phyloP scores from a whole-genome alignment of 2,329 filamentous ascomycete genomes.

The Scedosporium aurantiacum region DNA sequence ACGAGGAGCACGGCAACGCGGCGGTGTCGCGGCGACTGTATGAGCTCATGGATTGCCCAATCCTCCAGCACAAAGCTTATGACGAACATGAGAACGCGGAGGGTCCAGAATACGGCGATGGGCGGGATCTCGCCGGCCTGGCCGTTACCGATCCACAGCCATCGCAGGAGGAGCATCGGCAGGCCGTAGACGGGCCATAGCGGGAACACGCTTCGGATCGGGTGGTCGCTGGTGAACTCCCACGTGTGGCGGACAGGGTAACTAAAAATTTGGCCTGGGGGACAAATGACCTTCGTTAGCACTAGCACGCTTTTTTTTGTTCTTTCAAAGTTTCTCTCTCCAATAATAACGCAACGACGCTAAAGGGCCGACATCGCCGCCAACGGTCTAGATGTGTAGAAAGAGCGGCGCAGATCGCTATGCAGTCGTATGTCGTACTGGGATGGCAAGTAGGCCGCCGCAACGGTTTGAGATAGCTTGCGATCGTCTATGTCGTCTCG shows the following conservation, averaged over 20 bases:
- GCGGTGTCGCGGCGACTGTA: constrained; percentile 62
- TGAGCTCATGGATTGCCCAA: constrained; percentile 90
- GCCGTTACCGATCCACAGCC: constrained; percentile 81
- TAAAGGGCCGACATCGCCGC: neutral
- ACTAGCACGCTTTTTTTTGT: neutral
- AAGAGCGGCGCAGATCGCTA: neutral
- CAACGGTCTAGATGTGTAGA: neutral
- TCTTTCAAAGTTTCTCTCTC: neutral
- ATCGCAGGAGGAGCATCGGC: constrained; percentile 85
- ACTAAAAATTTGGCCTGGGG: constrained; percentile 74
- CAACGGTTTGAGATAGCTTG: neutral
- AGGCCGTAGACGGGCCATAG: constrained; percentile 92
- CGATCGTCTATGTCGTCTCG: neutral
- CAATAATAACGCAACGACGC: neutral
- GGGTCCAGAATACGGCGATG: constrained; percentile 78
- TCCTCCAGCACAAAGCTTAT: constrained; percentile 95
- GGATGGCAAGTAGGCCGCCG: neutral
- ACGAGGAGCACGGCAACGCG: constrained; percentile 70
- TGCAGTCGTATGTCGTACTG: neutral
- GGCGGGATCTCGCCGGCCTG: constrained; percentile 67
- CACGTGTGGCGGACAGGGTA: constrained; percentile 86
- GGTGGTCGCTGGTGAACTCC: constrained; percentile 84
- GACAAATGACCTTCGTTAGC: neutral
- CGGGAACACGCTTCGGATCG: constrained; percentile 92
- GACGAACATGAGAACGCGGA: constrained; percentile 84